Conservation (phyloP, 257 asterid species). For the Rubia yunnanensis region DNA sequence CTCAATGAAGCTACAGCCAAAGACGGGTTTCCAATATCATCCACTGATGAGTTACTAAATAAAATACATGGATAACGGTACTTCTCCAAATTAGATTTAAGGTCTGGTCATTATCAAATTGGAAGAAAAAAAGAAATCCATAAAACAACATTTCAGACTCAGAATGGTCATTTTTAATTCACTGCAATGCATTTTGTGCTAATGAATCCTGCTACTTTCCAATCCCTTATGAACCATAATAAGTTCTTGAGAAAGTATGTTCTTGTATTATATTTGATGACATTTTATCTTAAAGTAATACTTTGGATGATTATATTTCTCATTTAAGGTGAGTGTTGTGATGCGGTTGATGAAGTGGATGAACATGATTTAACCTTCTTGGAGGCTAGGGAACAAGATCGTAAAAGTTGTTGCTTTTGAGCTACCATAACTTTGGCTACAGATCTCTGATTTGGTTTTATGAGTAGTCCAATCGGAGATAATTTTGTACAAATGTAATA, state of each 20-base stretch:
- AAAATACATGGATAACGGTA: not conserved
- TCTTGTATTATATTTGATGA: slow-evolving; percentile 11
- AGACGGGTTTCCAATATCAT: not conserved
- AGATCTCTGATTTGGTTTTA: too few species aligned
- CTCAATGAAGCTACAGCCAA: not conserved
- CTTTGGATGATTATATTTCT: not conserved
- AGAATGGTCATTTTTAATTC: not conserved
- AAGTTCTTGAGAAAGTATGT: not conserved
- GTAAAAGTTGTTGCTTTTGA: too few species aligned
- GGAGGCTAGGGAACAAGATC: too few species aligned
- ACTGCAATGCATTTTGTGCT: not conserved
- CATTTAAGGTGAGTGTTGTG: not conserved
- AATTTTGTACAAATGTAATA: too few species aligned
- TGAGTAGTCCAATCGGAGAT: too few species aligned
- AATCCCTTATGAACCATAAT: not conserved
- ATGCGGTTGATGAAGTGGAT: too few species aligned
- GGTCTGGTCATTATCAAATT: not conserved
- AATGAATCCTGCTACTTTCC: not conserved
- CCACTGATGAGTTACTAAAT: not conserved
- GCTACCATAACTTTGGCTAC: too few species aligned
- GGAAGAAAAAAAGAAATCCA: not conserved
- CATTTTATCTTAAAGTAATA: not conserved
- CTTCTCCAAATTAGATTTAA: not conserved
- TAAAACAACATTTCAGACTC: slow-evolving; percentile 1
- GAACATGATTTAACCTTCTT: too few species aligned